Evolutionary conservation across 2,329 filamentous ascomycete species (phyloP), one percentile per base, ranked within the genome.

Genomic region (Purpureocillium takamizusanense): DNA sequence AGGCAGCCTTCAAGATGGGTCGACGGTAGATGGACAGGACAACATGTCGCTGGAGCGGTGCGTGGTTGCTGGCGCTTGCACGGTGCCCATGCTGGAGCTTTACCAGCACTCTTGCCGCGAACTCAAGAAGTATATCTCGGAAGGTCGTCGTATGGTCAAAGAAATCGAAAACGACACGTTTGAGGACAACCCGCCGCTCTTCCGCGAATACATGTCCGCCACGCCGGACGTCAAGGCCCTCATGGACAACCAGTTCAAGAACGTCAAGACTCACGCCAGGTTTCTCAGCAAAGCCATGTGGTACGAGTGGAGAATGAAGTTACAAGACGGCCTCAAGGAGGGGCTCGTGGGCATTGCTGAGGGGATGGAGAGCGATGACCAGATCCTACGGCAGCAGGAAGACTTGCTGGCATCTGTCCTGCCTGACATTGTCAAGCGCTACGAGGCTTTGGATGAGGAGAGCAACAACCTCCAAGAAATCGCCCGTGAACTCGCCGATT

Each of bases 161-260:
- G 86, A 90, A 48, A 94, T 98, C 42, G 92, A 97, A 57, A 78
- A 74, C 1, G 87, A 94, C 54, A 94, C 89, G 0, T 81, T 85
- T 44, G 81, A 87, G 46, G 87, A 95, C 41, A 95, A 95, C 52
- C 92, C 92, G 8, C 78, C 86, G 1, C 70, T 98, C 1, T 95
- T 98, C 63, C 80, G 78, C 42, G 92, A 97, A 56, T 98, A 98
- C 56, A 78, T 94, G 46, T 81, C 81, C 9, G 90, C 90, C 18
- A 76, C 85, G 1, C 78, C 87, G 1, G 86, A 94, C 45, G 80
- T 94, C 55, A 88, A 86, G 53, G 64, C 78, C 4, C 72, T 94
- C 37, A 94, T 98, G 81, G 90, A 98, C 63, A 92, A 86, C 47
- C 89, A 97, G 56, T 92, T 98, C 69, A 92, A 94, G 60, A 95